Percentiles rank a stretch among this genome's conserved stretches.
Evolutionary conservation across 73 alveolate species (phyloP).

Genomic region (Paramecium sonneborni): DNA sequence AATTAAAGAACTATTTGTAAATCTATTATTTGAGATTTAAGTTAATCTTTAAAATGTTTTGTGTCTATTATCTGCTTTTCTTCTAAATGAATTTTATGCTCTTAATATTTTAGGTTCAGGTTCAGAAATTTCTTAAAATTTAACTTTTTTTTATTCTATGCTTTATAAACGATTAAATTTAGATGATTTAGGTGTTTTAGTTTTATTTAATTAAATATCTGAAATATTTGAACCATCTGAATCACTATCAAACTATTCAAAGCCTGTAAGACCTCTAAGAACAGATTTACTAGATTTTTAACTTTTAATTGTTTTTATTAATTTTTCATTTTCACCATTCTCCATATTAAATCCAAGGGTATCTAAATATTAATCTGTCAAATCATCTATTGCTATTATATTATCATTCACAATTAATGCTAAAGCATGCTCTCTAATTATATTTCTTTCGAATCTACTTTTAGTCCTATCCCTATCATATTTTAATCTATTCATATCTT

Average conservation of each 20-base stretch:
- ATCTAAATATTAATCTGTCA: neutral
- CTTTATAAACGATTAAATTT: neutral
- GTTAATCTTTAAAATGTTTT: neutral
- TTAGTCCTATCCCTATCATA: neutral
- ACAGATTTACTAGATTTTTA: neutral
- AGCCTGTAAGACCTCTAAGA: neutral
- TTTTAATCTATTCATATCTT: neutral
- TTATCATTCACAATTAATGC: conserved; percentile 22
- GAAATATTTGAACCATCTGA: neutral
- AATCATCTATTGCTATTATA: neutral
- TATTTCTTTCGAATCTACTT: neutral
- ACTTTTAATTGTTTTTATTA: neutral
- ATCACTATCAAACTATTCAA: conserved; percentile 1
- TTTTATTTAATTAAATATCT: neutral
- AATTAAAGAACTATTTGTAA: neutral
- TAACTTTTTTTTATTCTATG: neutral
- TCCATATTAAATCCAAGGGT: neutral
- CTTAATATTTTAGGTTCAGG: conserved; percentile 36
- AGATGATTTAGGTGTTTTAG: conserved; percentile 5
- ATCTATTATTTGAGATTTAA: neutral
- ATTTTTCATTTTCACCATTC: neutral
- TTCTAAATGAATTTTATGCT: neutral
- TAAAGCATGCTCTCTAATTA: neutral
- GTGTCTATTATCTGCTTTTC: neutral
- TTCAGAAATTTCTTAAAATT: neutral